Evolutionary conservation across 2,329 filamentous ascomycete species (phyloP).

Genomic region (Scytalidium lignicola): DNA sequence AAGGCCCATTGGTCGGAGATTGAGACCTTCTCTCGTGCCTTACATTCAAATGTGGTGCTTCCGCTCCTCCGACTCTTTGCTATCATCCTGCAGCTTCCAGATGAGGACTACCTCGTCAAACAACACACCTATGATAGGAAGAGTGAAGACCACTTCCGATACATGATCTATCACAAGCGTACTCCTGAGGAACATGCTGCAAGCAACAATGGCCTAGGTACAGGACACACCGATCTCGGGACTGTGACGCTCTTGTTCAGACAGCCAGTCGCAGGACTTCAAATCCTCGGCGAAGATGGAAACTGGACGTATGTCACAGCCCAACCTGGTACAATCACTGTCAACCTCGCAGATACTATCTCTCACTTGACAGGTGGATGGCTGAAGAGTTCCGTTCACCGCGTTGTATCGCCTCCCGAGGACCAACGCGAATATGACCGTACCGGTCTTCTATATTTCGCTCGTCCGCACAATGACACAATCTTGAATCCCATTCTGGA

Average conservation of each 20-base stretch:
- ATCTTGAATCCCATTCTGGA: slow-evolving; percentile 25
- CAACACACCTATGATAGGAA: slow-evolving; percentile 54
- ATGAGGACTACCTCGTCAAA: slow-evolving; percentile 51
- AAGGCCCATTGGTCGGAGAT: slow-evolving; percentile 48
- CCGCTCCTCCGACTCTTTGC: slow-evolving; percentile 56
- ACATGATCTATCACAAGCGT: slow-evolving; percentile 54
- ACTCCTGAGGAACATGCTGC: slow-evolving; percentile 40
- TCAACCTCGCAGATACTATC: slow-evolving; percentile 45
- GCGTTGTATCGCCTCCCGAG: slow-evolving; percentile 29
- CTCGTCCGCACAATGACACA: slow-evolving; percentile 24
- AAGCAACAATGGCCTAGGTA: slow-evolving; percentile 37
- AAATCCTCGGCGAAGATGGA: slow-evolving; percentile 44
- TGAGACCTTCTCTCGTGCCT: slow-evolving; percentile 41
- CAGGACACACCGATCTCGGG: slow-evolving; percentile 52
- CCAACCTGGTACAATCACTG: slow-evolving; percentile 44
- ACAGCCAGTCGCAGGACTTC: slow-evolving; percentile 52
- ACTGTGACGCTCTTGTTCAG: slow-evolving; percentile 53
- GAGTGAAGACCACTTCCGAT: slow-evolving; percentile 56
- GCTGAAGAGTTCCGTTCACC: slow-evolving; percentile 37
- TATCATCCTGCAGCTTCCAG: slow-evolving; percentile 53
- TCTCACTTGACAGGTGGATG: slow-evolving; percentile 44
- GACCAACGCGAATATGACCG: slow-evolving; percentile 35
- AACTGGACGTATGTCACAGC: slow-evolving; percentile 47
- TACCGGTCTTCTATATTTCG: slow-evolving; percentile 42
- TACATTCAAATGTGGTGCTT: slow-evolving; percentile 50